A percentile compares a stretch with the other conserved stretches of the same genome.
These are phyloP conservation scores for Cladophialophora carrionii DNA, from an alignment of 2,329 filamentous ascomycete species.

Conservation along the genomic window DNA sequence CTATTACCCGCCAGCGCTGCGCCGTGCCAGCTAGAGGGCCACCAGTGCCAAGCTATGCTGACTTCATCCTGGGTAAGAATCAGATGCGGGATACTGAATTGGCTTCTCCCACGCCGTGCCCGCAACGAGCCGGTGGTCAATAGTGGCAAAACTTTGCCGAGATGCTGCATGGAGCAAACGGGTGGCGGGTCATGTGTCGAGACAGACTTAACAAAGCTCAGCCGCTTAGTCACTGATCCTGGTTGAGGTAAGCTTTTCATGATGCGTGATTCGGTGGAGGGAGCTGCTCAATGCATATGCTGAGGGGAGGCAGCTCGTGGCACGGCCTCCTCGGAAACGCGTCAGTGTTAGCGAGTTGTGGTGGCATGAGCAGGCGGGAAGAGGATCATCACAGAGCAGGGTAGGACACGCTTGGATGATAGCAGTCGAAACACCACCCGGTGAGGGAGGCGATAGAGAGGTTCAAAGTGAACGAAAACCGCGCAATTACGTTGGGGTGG, in stretches of 20 bases:
- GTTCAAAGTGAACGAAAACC: not conserved
- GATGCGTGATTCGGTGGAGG: slow-evolving; percentile 1
- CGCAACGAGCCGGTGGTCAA: not conserved
- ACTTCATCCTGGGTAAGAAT: not conserved
- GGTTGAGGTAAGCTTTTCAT: slow-evolving; percentile 12
- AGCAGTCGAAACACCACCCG: not conserved
- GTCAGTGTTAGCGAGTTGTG: not conserved
- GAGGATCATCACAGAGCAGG: not conserved
- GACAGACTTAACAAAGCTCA: not conserved
- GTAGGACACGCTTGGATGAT: not conserved
- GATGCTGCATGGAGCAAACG: slow-evolving; percentile 14
- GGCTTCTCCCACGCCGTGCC: not conserved
- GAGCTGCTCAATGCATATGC: slow-evolving; percentile 2
- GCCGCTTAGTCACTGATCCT: not conserved
- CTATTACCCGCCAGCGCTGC: not conserved
- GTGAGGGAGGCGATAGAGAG: not conserved
- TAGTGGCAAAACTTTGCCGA: not conserved
- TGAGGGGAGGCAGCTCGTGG: not conserved
- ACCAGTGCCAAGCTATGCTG: slow-evolving; percentile 3
- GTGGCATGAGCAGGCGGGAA: not conserved
- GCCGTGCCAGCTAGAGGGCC: too few species aligned
- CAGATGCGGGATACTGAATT: not conserved
- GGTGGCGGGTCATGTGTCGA: slow-evolving; percentile 1
- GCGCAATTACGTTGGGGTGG: slow-evolving; percentile 1
- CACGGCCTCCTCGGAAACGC: not conserved